phyloP scores from a whole-genome alignment of 345 rosid species.

The Xanthoceras sorbifolium region DNA sequence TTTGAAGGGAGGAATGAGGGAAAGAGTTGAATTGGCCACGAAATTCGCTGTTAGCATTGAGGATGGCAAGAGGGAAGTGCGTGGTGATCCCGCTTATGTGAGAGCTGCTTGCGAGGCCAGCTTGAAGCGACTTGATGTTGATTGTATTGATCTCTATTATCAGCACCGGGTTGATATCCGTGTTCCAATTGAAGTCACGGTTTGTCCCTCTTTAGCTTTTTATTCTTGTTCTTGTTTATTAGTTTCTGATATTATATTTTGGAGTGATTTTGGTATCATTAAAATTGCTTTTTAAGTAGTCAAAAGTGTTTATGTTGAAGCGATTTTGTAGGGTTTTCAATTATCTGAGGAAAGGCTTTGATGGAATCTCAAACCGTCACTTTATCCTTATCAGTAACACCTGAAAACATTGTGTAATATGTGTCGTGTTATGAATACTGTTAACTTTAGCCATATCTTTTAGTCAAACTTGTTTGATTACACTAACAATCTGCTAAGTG shows the following conservation, averaged over 20 bases:
- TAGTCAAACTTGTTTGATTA: too few relatives aligned
- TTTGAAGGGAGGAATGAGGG: constrained; percentile 20
- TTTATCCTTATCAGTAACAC: background rate
- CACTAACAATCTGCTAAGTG: background rate
- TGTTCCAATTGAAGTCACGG: constrained; percentile 29
- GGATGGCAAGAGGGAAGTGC: constrained; percentile 13
- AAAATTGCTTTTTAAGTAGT: background rate
- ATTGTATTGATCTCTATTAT: constrained; percentile 27
- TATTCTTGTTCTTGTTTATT: background rate
- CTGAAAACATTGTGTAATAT: too few relatives aligned
- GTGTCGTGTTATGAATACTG: background rate
- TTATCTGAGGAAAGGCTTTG: too few relatives aligned
- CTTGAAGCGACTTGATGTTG: constrained; percentile 24
- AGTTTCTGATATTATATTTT: background rate
- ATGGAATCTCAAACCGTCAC: background rate
- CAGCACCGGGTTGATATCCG: constrained; percentile 36
- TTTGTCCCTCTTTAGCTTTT: constrained; percentile 19
- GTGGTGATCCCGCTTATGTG: constrained; percentile 44
- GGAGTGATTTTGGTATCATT: background rate
- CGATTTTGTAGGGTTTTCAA: background rate
- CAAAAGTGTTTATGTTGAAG: background rate
- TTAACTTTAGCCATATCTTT: constrained; percentile 1
- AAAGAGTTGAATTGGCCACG: constrained; percentile 17
- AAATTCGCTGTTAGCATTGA: background rate
- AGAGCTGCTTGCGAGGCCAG: constrained; percentile 51